Conservation (phyloP, 2,329 filamentous ascomycete genomes). For the Acrocalymma vagum region DNA sequence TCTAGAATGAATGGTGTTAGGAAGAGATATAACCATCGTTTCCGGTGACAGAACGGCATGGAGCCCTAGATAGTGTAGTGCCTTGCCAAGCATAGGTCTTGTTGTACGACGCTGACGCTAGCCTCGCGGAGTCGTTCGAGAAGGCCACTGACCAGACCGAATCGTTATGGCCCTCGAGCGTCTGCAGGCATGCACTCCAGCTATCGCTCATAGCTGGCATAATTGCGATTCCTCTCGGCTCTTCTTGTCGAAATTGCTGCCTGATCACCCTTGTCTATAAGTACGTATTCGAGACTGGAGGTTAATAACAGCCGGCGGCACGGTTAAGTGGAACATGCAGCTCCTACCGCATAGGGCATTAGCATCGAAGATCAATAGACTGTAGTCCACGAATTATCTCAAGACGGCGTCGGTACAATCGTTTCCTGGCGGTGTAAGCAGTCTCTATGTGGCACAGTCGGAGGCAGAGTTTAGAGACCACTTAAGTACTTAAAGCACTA, state of each 20-base stretch:
- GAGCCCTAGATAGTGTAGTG: constrained; percentile 15
- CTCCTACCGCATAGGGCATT: too few species aligned
- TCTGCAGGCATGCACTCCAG: constrained; percentile 23
- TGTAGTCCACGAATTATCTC: too few species aligned
- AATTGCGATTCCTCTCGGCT: constrained; percentile 18
- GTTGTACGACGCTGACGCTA: constrained; percentile 13
- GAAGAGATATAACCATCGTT: constrained; percentile 15
- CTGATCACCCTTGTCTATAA: too few species aligned
- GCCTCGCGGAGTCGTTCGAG: constrained; percentile 21
- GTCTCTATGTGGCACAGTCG: too few species aligned
- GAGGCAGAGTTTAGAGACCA: too few species aligned
- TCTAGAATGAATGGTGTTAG: constrained; percentile 13
- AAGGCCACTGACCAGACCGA: constrained; percentile 28
- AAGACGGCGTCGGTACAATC: too few species aligned
- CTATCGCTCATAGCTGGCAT: constrained; percentile 12
- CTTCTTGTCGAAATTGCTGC: constrained; percentile 20
- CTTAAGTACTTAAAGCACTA: too few species aligned
- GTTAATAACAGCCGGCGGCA: too few species aligned
- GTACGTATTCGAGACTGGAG: too few species aligned
- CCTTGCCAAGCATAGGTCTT: constrained; percentile 12
- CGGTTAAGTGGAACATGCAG: too few species aligned
- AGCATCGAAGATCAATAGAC: too few species aligned
- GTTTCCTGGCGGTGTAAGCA: too few species aligned
- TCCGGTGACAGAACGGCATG: constrained; percentile 15
- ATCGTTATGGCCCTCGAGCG: constrained; percentile 28